These are phyloP conservation scores for Athelia psychrophila DNA, from an alignment of 1,284 basidiomycete genomes.

Conservation along the genomic window DNA sequence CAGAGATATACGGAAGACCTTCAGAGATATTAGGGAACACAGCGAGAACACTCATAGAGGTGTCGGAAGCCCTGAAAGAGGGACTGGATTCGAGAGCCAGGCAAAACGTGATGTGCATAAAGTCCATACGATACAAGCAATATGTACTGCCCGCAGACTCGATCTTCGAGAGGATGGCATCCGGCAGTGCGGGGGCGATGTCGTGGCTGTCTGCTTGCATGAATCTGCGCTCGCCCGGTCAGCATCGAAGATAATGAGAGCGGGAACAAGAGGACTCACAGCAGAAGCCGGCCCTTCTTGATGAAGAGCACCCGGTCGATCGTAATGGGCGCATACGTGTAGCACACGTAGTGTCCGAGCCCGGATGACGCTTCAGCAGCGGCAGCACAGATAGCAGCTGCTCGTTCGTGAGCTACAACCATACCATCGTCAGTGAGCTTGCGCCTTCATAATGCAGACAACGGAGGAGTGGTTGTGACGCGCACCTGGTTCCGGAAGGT, in stretches of 20 bases:
- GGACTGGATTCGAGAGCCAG: too few relatives aligned
- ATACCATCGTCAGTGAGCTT: background rate
- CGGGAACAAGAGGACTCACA: background rate
- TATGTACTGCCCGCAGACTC: background rate
- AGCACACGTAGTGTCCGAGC: background rate
- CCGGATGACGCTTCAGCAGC: background rate
- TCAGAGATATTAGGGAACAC: too few relatives aligned
- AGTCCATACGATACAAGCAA: too few relatives aligned
- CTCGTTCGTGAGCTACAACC: background rate
- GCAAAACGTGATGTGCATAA: too few relatives aligned
- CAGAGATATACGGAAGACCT: too few relatives aligned
- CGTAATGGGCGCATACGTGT: background rate
- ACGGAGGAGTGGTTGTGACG: too few relatives aligned
- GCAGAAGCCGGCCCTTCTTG: too few relatives aligned
- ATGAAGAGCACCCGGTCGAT: background rate
- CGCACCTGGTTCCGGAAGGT: background rate
- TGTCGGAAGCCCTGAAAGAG: too few relatives aligned
- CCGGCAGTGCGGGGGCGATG: background rate
- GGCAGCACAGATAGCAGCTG: background rate
- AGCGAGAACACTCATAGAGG: too few relatives aligned
- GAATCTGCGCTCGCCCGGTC: background rate
- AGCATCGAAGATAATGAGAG: background rate
- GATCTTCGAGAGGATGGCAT: background rate
- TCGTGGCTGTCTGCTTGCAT: background rate
- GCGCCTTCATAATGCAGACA: background rate